Base-by-base conservation (phyloP, 331 rosid species). In the Stylosanthes scabra region DNA sequence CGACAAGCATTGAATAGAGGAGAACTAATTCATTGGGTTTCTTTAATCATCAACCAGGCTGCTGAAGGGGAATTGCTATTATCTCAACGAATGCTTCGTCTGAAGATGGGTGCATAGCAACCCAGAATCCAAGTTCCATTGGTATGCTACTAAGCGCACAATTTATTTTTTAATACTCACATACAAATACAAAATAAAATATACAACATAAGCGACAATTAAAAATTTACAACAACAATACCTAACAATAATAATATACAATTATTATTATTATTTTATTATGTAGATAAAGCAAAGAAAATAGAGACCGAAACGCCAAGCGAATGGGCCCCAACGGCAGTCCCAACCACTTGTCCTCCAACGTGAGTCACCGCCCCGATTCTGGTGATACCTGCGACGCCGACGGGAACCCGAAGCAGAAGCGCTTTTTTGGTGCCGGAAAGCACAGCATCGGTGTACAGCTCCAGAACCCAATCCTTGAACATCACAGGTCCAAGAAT, bases 321-420 rank as follows among this genome's bases (percentile, higher is more conserved):
- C 10, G 96, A 83, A 86, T 91, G 91, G 1, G 81, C 86, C 14
- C 88, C 94, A 46, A 89, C 72, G 59, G 84, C 87, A n/a, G 89
- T 46, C 45, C 94, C 96, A 28, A 89, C 72, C 29, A 91, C 2
- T 3, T 44, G 82, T 9, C 78, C 84, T 0, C 85, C 85, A 0
- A 85, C 74, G 25, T 86, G 87, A 76, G 90, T 77, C 61, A 68
- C 83, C 2, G 82, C 89, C 1, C 98, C 88, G 10, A 93, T 28
- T 34, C 93, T 89, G 3, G 85, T 87, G 16, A 93, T 93, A n/a
- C 93, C 93, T 0, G 83, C 97, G 0, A 83, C 72, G 16, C 96
- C 96, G 1, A 93, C 60, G 14, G 97, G 95, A 12, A 87, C 82
- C 5, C 93, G 78, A 9, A 75, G 3, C 27, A 89, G 50, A 5